phyloP scores from a whole-genome alignment of 495 filamentous ascomycete species.

The Neohortaea acidophila region DNA sequence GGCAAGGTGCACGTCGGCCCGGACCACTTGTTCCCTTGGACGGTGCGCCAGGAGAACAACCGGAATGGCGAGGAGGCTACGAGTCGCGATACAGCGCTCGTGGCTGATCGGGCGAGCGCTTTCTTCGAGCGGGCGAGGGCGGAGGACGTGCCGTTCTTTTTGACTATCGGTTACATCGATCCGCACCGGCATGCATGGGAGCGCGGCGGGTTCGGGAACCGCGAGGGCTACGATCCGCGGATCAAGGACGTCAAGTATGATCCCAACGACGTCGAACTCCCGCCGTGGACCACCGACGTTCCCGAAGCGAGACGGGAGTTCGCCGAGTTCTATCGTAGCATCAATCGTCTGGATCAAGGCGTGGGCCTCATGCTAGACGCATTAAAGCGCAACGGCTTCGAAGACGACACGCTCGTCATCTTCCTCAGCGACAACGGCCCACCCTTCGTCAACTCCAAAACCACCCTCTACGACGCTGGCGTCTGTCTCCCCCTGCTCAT shows the following conservation, averaged over 20 bases:
- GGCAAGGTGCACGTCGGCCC: slow-evolving; percentile 36
- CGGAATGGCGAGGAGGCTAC: slow-evolving; percentile 28
- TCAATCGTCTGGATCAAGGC: slow-evolving; percentile 30
- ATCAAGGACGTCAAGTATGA: no score
- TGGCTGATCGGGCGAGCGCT: slow-evolving; percentile 24
- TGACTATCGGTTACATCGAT: slow-evolving; percentile 33
- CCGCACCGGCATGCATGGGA: slow-evolving; percentile 30
- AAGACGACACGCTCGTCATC: slow-evolving; percentile 29
- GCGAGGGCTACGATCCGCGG: slow-evolving; percentile 18
- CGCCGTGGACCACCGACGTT: slow-evolving; percentile 26
- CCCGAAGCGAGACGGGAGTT: slow-evolving; percentile 28
- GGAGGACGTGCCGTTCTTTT: slow-evolving; percentile 25
- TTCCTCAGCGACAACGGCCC: slow-evolving; percentile 35
- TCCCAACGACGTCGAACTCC: slow-evolving; percentile 25
- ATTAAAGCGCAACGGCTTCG: slow-evolving; percentile 21
- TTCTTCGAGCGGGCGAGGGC: slow-evolving; percentile 26
- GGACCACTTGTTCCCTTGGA: slow-evolving; percentile 28
- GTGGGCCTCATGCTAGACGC: slow-evolving; percentile 28
- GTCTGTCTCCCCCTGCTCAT: slow-evolving; percentile 30
- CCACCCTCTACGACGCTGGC: slow-evolving; percentile 34
- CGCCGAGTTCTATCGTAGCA: slow-evolving; percentile 30
- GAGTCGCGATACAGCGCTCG: no score
- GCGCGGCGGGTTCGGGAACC: slow-evolving; percentile 31
- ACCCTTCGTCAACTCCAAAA: slow-evolving; percentile 36
- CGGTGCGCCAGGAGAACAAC: slow-evolving; percentile 25